Evolutionary conservation across 1,284 basidiomycete genomes (phyloP), one percentile per base, ranked within the genome.

Genomic region (Calocybe gambosa): DNA sequence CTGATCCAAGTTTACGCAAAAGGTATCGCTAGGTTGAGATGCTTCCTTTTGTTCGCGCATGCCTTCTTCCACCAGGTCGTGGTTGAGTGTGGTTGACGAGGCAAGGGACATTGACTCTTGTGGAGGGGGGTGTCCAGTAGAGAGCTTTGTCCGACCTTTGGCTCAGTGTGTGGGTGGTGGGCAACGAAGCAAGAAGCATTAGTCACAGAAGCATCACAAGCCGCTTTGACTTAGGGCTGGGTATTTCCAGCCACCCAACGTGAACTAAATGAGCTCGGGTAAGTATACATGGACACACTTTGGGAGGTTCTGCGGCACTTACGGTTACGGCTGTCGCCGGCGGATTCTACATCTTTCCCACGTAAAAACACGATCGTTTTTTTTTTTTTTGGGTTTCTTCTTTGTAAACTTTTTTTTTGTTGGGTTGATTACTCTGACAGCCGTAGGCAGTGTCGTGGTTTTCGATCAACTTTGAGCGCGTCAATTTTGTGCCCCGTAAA

Each of bases 321-420:
- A 45, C 51, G 51, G 51, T n/a, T 39, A 82, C 29, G 29, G 29
- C 29, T 31, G 29, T 31, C 29, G 29, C 29, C 29, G 29, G 29
- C 29, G 29, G 42, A 80, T 53, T 53, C 80, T 76, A 82, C 82
- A 85, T 48, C 68, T 72, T 45, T 78, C 70, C 34, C 29, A 31
- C 29, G 29, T 8, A 31, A n/a, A 8, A n/a, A n/a, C n/a, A 31
- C 13, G 29, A 31, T 31, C 29, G 29, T 31, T 31, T 31, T 31
- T 31, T n/a, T 12, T 31, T 31, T n/a, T n/a, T n/a, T n/a, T n/a
- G n/a, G n/a, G n/a, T n/a, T n/a, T n/a, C n/a, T n/a, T n/a, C n/a
- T n/a, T n/a, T n/a, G n/a, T n/a, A n/a, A n/a, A n/a, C n/a, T n/a
- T n/a, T n/a, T n/a, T n/a, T n/a, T n/a, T n/a, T n/a, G n/a, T n/a